Percentiles rank a stretch among this genome's conserved stretches.
phyloP scores from a whole-genome alignment of 257 asterid genomes.

The Nicotiana undulata region DNA sequence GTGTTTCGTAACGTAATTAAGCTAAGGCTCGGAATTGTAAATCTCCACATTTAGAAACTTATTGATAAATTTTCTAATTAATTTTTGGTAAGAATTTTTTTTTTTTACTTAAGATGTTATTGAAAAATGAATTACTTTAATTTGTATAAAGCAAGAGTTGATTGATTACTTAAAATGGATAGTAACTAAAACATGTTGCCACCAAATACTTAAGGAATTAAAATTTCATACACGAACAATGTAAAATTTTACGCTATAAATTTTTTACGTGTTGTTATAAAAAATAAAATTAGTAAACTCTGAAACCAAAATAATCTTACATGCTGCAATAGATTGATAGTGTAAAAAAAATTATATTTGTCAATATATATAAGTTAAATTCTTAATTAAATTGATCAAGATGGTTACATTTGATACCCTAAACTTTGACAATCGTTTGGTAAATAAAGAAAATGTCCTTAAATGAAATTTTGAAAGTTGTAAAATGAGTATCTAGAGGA shows the following conservation, averaged over 20 bases:
- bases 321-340: too few species aligned
- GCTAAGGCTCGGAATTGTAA: neutral
- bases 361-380: too few species aligned
- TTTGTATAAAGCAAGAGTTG: neutral
- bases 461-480: too few species aligned
- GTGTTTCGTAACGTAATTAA: neutral
- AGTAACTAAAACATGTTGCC: neutral
- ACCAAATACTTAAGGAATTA: neutral
- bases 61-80: neutral
- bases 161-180: neutral
- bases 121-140: neutral
- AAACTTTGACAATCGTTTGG: neutral
- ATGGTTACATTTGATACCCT: neutral
- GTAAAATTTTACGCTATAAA: too few species aligned
- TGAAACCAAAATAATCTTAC: too few species aligned
- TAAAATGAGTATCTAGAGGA: too few species aligned
- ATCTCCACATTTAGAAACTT: neutral
- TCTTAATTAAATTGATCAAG: too few species aligned
- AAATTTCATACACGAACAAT: neutral
- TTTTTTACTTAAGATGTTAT: neutral
- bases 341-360: too few species aligned
- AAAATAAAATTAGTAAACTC: too few species aligned
- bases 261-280: too few species aligned
- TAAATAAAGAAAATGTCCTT: too few species aligned
- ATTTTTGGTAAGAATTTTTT: neutral